These are phyloP conservation scores for Cyberlindnera amylophila DNA, from an alignment of 805 yeast genomes.

Conservation along the genomic window DNA sequence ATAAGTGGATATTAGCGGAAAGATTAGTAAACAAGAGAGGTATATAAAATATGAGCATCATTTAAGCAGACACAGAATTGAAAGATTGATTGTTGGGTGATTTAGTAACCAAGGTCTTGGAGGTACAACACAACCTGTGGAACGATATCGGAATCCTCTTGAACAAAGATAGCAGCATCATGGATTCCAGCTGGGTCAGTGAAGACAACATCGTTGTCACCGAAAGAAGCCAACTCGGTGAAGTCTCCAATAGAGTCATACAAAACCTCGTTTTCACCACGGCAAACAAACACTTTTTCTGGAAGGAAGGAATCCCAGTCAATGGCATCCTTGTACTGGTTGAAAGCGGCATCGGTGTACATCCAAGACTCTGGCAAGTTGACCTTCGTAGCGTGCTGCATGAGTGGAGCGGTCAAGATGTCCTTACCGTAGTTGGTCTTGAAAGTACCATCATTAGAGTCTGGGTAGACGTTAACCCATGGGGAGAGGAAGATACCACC, in stretches of 20 bases:
- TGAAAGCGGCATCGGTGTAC: slow-evolving; percentile 6
- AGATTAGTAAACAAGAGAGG: too few species aligned
- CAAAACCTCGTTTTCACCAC: slow-evolving; percentile 16
- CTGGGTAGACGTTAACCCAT: slow-evolving; percentile 18
- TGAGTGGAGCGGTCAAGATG: slow-evolving; percentile 3
- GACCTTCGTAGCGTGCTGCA: slow-evolving; percentile 4
- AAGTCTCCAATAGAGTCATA: slow-evolving; percentile 3
- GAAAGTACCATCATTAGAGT: slow-evolving; percentile 1
- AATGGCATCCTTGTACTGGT: slow-evolving; percentile 7
- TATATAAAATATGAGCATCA: not conserved
- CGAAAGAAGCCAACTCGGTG: not conserved
- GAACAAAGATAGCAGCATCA: slow-evolving; percentile 10
- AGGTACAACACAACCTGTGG: slow-evolving; percentile 17
- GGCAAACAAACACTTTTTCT: slow-evolving; percentile 3
- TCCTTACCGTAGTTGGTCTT: slow-evolving; percentile 7
- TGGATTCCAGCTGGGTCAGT: slow-evolving; percentile 10
- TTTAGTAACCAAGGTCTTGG: not conserved
- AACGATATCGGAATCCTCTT: slow-evolving; percentile 2
- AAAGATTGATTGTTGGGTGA: not conserved
- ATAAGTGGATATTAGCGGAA: too few species aligned
- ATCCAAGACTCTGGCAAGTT: slow-evolving; percentile 1
- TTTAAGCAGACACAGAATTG: not conserved
- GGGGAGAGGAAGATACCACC: slow-evolving; percentile 17
- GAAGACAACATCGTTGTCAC: slow-evolving; percentile 2
- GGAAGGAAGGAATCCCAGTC: slow-evolving; percentile 13